Evolutionary conservation across 2,329 filamentous ascomycete genomes (phyloP), one percentile per base, ranked within the genome.

Genomic region (Claviceps sorghi): DNA sequence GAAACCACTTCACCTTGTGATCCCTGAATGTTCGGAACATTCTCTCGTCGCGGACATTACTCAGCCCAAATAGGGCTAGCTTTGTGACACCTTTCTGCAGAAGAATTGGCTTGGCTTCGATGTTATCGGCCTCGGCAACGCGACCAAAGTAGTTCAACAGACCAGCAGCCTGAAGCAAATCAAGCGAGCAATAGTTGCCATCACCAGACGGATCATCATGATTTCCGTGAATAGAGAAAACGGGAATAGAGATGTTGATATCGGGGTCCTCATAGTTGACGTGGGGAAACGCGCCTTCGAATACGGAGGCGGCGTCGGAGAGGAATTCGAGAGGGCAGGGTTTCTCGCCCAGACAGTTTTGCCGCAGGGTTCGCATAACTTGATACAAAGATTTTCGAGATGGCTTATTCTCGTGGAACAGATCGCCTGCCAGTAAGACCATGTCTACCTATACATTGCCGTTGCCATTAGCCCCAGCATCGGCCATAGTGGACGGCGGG

Each of bases 181-280:
- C 93, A 11, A 98, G 76, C 0, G 91, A 90, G 57, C 93, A 94
- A 58, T 85, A 84, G 64, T 95, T 88, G 11, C 90, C 93, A 61
- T 96, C 90, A 10, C 93, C 93, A n/a, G 90, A 94, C 0, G 93
- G 93, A 64, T 98, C 93, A 63, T 98, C 93, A 65, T 98, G 93
- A 62, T 98, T 98, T 46, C 93, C 93, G 61, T 98, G 94, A 42
- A 98, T 98, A 0, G 91, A 95, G 65, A 98, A 98, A 30, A 98
- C 89, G 0, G 93, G 93, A 52, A 97, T 96, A 1, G 90, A 88
- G 55, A 98, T 82, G 62, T 98, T 98, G 67, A 98, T 96, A 61
- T 98, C 88, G 26, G 88, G 82, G 62, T 98, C 93, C 67, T 97
- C 89, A 68, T 98, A 98, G 68, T 98, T 98, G 68, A 95, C 91